Evolutionary conservation across 2,329 filamentous ascomycete species (phyloP).

Genomic region (Botrytis squamosa): DNA sequence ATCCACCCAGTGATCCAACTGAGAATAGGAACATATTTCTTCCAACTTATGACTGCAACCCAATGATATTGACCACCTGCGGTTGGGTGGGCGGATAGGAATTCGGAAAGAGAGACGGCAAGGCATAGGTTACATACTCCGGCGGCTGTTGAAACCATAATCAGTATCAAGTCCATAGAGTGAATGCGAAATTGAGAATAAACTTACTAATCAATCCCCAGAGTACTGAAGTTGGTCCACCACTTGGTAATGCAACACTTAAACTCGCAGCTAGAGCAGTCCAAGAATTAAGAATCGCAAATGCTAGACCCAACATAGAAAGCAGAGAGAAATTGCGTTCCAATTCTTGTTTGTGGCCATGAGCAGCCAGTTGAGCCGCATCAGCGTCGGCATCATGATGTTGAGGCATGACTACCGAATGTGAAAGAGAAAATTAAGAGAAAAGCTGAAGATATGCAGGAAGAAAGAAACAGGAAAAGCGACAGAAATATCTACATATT

Average conservation of each 20-base stretch:
- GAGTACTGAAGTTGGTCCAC: constrained; percentile 68
- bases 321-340: constrained; percentile 55
- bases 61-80: constrained; percentile 58
- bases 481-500: constrained; percentile 5
- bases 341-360: constrained; percentile 51
- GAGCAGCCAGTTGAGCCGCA: constrained; percentile 48
- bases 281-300: constrained; percentile 59
- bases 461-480: not conserved
- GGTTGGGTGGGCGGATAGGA: constrained; percentile 54
- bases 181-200: constrained; percentile 43
- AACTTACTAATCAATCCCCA: constrained; percentile 59
- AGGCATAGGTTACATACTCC: constrained; percentile 52
- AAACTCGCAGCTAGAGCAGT: constrained; percentile 49
- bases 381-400: constrained; percentile 21
- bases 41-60: constrained; percentile 56
- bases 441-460: not conserved
- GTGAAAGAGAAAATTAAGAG: not conserved
- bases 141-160: constrained; percentile 42
- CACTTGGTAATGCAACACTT: constrained; percentile 62
- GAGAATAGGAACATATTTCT: constrained; percentile 43
- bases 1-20: constrained; percentile 51
- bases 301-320: constrained; percentile 59
- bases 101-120: constrained; percentile 57
- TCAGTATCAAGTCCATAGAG: not conserved
- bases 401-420: constrained; percentile 11